These are phyloP conservation scores for Halophytophthora batemanensis DNA, from an alignment of 352 stramenopile species.

Conservation along the genomic window DNA sequence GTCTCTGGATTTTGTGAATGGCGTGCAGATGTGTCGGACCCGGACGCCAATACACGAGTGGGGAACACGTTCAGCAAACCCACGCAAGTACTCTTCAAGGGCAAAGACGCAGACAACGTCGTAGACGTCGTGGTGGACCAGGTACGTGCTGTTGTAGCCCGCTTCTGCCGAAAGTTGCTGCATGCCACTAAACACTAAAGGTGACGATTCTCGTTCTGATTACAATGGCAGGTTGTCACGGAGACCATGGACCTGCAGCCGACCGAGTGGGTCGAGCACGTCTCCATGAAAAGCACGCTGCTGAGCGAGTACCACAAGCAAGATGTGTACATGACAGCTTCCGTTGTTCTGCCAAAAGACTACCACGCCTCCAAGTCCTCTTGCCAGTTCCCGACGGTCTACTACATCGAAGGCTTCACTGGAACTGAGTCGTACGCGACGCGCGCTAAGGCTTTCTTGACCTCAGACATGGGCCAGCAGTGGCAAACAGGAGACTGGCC, in stretches of 20 bases:
- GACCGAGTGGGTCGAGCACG: constrained; percentile 58
- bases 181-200: not conserved
- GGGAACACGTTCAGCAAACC: constrained; percentile 67
- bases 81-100: constrained; percentile 33
- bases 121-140: constrained; percentile 54
- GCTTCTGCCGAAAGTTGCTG: not conserved
- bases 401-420: constrained; percentile 80
- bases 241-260: constrained; percentile 46
- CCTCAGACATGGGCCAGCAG: constrained; percentile 54
- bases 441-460: constrained; percentile 56
- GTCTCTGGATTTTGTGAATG: not conserved
- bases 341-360: constrained; percentile 56
- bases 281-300: constrained; percentile 67
- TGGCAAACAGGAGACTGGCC: constrained; percentile 60
- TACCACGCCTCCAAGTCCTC: constrained; percentile 33
- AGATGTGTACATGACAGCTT: constrained; percentile 67
- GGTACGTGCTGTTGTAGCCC: constrained; percentile 8
- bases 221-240: constrained; percentile 18
- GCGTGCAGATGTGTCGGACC: constrained; percentile 51
- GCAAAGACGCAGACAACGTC: constrained; percentile 22
- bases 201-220: not conserved
- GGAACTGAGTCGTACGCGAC: constrained; percentile 61
- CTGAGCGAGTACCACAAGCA: constrained; percentile 65
- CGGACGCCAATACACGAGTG: constrained; percentile 56
- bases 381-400: constrained; percentile 52